Evolutionary conservation across 441 rosid species (phyloP).

Genomic region (Pelargonium fulgidum): DNA sequence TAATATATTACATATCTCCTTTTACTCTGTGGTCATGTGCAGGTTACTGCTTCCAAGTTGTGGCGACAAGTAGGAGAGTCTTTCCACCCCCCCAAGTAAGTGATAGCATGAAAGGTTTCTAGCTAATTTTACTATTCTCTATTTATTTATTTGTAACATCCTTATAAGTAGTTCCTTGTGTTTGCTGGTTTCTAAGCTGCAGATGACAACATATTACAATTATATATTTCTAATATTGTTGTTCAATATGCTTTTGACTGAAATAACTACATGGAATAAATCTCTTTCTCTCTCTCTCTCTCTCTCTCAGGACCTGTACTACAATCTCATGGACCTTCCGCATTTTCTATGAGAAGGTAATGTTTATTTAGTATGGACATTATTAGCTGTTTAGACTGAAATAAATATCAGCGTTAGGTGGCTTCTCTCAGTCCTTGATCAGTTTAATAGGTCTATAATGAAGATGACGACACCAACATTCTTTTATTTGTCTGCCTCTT

Average conservation of each 20-base stretch:
- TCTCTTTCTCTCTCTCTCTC: slow-evolving; percentile 13
- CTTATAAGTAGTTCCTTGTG: not conserved
- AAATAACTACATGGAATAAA: slow-evolving; percentile 19
- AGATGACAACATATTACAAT: not conserved
- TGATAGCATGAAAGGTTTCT: slow-evolving; percentile 4
- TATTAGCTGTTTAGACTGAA: not conserved
- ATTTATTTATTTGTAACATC: not conserved
- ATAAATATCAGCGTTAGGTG: not conserved
- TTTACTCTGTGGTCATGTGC: slow-evolving; percentile 26
- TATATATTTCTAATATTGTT: slow-evolving; percentile 2
- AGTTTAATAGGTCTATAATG: not conserved
- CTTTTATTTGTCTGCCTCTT: slow-evolving; percentile 7
- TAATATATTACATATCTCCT: slow-evolving; percentile 17
- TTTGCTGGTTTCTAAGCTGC: not conserved
- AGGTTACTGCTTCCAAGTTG: slow-evolving; percentile 82
- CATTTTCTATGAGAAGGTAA: slow-evolving; percentile 86
- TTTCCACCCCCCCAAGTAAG: slow-evolving; percentile 94
- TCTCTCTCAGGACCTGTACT: slow-evolving; percentile 73
- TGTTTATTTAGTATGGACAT: slow-evolving; percentile 18
- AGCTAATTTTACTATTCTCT: not conserved
- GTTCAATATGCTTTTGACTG: slow-evolving; percentile 15
- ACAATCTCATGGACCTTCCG: slow-evolving; percentile 93
- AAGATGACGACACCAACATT: not conserved
- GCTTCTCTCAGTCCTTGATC: slow-evolving; percentile 1
- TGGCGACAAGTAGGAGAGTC: slow-evolving; percentile 99